Evolutionary conservation across 2,329 filamentous ascomycete species (phyloP), one percentile per base, ranked within the genome.

Genomic region (Xylaria sp.): DNA sequence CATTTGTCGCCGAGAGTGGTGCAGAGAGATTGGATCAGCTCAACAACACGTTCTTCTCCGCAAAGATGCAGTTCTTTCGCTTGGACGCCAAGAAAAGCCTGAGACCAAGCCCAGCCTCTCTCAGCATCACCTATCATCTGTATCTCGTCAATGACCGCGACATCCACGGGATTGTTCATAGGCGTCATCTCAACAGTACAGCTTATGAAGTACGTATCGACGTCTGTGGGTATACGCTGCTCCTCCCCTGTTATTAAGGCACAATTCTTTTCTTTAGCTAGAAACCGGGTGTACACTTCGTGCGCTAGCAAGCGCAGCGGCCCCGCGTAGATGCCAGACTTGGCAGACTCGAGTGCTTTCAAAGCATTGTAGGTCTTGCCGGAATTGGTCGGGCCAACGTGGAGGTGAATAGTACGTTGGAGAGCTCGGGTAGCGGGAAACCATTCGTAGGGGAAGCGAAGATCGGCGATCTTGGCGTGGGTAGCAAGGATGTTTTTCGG

Each of bases 131-230:
- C 90, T 72, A 99, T 93, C 96, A 99, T 98, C 79, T 99, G 96
- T 64, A 99, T 98, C 81, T 99, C 96, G 76, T 99, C 96, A 69
- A 99, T 95, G 71, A 99, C 95, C 1, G 93, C 95, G 39, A 99
- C 94, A 47, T 98, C 95, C 33, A 92, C 88, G 1, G 78, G 77
- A 3, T 79, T 71, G 72, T 81, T 85, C n/a, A 84, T 76, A 1
- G 86, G 86, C 7, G 85, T 80, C 87, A 99, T 99, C 78, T 99
- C 96, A 2, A 99, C 96, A 0, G 96, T 99, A 76, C 96, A 97
- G 76, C 93, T 95, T 64, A 86, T 86, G 75, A 97, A 90, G 67
- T 84, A 85, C 3, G 80, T 79, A 58, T 89, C 82, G 0, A 82
- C 80, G 10, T 85, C 81, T 54, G 89, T 82, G 0, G 92, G 89